Percentiles rank a stretch among this genome's conserved stretches.
phyloP scores from a whole-genome alignment of 768 basidiomycete genomes.

The Lactarius hengduanensis region DNA sequence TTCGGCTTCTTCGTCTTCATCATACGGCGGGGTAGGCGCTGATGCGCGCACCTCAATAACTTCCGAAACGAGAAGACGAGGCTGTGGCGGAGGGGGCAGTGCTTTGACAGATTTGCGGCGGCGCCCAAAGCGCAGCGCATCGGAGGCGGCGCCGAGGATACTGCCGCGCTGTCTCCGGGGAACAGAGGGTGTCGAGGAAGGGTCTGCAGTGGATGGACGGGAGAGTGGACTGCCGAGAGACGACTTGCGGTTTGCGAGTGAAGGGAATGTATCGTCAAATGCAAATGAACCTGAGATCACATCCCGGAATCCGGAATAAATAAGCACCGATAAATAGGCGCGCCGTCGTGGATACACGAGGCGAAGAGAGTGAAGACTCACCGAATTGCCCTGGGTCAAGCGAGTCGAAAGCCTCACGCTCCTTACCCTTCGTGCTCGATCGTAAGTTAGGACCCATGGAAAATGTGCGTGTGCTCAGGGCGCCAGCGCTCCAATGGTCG shows the following conservation, averaged over 20 bases:
- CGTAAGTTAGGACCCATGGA: slow-evolving; percentile 20
- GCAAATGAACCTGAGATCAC: slow-evolving; percentile 14
- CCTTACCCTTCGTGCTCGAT: slow-evolving; percentile 25
- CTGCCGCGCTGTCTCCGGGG: slow-evolving; percentile 29
- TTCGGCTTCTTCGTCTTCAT: slow-evolving; percentile 64
- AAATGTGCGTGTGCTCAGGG: slow-evolving; percentile 17
- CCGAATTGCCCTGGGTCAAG: slow-evolving; percentile 22
- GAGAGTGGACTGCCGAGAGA: slow-evolving; percentile 1
- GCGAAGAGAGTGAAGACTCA: slow-evolving; percentile 19
- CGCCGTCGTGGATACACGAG: slow-evolving; percentile 16
- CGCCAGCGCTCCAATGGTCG: slow-evolving; percentile 12
- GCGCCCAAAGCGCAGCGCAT: slow-evolving; percentile 29
- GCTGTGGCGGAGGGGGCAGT: slow-evolving; percentile 32
- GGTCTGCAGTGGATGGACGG: slow-evolving; percentile 21
- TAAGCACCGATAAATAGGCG: slow-evolving; percentile 5
- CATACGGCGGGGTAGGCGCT: slow-evolving; percentile 28
- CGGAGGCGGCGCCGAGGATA: slow-evolving; percentile 32
- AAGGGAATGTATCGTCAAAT: slow-evolving; percentile 16
- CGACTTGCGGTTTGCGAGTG: slow-evolving; percentile 10
- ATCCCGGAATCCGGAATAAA: slow-evolving; percentile 4
- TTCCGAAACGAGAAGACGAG: slow-evolving; percentile 54
- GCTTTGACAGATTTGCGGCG: slow-evolving; percentile 31
- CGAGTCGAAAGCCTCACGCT: slow-evolving; percentile 23
- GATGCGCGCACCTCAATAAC: slow-evolving; percentile 62
- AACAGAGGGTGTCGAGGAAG: slow-evolving; percentile 5